These are phyloP conservation scores for Lenwebbia sp. DNA, from an alignment of 345 rosid species.

Conservation along the genomic window DNA sequence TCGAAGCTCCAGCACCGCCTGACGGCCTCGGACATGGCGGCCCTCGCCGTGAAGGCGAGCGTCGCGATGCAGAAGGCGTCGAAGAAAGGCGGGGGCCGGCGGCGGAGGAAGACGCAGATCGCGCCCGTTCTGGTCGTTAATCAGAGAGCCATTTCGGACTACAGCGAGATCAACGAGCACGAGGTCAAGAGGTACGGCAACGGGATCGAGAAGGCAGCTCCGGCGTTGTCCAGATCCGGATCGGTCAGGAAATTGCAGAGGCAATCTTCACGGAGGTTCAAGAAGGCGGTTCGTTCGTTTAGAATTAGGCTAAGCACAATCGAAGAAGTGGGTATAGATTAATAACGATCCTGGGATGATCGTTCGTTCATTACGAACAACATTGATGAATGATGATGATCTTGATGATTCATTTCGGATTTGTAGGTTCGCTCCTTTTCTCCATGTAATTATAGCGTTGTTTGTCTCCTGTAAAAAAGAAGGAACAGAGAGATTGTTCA, in stretches of 20 bases:
- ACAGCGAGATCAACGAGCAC: not conserved
- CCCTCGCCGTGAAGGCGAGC: slow-evolving; percentile 26
- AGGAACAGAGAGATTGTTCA: not conserved
- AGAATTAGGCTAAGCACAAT: slow-evolving; percentile 5
- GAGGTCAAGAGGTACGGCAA: not conserved
- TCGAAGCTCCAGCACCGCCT: slow-evolving; percentile 7
- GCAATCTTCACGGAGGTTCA: not conserved
- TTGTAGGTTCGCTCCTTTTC: not conserved
- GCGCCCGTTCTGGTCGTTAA: slow-evolving; percentile 3
- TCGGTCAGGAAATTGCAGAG: not conserved
- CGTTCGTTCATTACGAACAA: not conserved
- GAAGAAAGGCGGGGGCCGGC: not conserved
- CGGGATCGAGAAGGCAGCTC: not conserved
- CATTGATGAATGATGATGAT: not conserved
- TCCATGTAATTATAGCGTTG: not conserved
- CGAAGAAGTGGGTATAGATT: not conserved
- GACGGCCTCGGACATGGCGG: slow-evolving; percentile 18
- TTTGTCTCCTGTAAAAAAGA: not conserved
- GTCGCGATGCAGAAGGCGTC: slow-evolving; percentile 7
- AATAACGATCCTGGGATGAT: not conserved
- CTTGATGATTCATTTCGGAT: not conserved
- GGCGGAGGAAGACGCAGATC: not conserved
- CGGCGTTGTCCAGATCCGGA: not conserved
- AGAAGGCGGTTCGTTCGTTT: slow-evolving; percentile 2
- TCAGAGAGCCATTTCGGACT: not conserved